phyloP scores from a whole-genome alignment of 2,329 filamentous ascomycete genomes.

The Endocalyx cinctus region DNA sequence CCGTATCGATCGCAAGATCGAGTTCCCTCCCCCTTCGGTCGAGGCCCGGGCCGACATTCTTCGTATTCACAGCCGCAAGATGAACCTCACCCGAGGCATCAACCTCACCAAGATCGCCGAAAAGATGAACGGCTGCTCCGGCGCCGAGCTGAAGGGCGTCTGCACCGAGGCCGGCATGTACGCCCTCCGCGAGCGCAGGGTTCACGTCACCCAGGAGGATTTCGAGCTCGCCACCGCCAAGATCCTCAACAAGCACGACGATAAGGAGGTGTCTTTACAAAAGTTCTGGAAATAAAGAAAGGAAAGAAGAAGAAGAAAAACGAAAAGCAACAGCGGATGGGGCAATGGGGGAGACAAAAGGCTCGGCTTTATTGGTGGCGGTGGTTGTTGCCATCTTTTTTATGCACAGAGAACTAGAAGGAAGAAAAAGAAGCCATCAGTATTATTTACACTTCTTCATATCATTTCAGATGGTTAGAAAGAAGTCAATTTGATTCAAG shows the following conservation, averaged over 20 bases:
- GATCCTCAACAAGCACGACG: constrained; percentile 99
- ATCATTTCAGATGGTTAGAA: too few species aligned
- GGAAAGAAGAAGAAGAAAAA: too few species aligned
- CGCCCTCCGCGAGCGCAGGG: constrained; percentile 86
- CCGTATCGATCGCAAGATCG: constrained; percentile 97
- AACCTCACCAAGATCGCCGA: constrained; percentile 98
- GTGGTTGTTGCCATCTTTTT: too few species aligned
- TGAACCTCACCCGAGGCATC: constrained; percentile 97
- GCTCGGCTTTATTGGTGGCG: too few species aligned
- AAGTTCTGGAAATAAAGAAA: constrained; percentile 72
- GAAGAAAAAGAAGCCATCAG: too few species aligned
- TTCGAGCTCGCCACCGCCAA: constrained; percentile 98
- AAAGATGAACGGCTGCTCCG: constrained; percentile 99
- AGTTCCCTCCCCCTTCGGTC: constrained; percentile 94
- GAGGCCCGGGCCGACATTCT: constrained; percentile 97
- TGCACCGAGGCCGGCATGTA: constrained; percentile 99
- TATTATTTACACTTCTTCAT: too few species aligned
- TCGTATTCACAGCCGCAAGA: constrained; percentile 93
- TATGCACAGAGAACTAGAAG: too few species aligned
- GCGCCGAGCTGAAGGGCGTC: constrained; percentile 96
- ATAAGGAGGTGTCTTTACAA: constrained; percentile 88
- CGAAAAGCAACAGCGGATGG: too few species aligned
- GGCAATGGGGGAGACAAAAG: too few species aligned
- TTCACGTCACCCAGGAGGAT: constrained; percentile 98
- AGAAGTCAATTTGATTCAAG: too few species aligned